Base-by-base conservation (phyloP, 192 early-diverging fungal species). In the Coemansia sp. region DNA sequence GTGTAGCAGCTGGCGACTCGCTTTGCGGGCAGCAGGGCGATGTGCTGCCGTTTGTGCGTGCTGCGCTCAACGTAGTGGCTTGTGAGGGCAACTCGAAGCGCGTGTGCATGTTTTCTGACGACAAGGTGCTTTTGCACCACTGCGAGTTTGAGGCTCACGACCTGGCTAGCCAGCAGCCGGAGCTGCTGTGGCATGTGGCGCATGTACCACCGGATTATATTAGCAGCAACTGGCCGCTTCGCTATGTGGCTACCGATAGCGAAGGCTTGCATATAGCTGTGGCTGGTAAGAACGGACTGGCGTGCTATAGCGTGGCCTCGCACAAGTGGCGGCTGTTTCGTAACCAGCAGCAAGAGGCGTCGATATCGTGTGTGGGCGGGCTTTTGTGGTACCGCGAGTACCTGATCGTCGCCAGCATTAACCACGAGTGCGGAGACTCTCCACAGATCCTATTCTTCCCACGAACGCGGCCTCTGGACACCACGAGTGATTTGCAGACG, bases 271-370 rank as follows among this genome's bases (percentile, higher is more conserved):
- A 87, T 66, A 79, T 97, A 34, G 97, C 94, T 0, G 89, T 97
- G 64, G 93, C 97, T 11, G 97, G 97, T 1, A 85, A 76, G 58
- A 89, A 88, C 16, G 97, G 97, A 11, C 72, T 98, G 52, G 91
- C 93, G 3, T 90, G 92, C 68, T 93, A 93, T 65, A 94, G 88
- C 75, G 72, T 87, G 18, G 70, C 74, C 2, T 89, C 91, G 3
- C 87, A 88, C 31, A 75, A 89, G 69, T 98, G 97, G 97, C 95
- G 95, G 67, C 65, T 98, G 41, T 94, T 96, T 87, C 93, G 95
- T 8, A 95, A 93, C 73, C 92, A 93, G 76, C 84, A 84, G 64
- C 85, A 88, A 69, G 86, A 87, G 66, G 60, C 41, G 16, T 29
- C 69, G 9, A 24, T 78, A 0, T 12, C 46, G 13, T 81, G 78